phyloP scores from a whole-genome alignment of 169 alveolate species.

The Plasmodium berghei region DNA sequence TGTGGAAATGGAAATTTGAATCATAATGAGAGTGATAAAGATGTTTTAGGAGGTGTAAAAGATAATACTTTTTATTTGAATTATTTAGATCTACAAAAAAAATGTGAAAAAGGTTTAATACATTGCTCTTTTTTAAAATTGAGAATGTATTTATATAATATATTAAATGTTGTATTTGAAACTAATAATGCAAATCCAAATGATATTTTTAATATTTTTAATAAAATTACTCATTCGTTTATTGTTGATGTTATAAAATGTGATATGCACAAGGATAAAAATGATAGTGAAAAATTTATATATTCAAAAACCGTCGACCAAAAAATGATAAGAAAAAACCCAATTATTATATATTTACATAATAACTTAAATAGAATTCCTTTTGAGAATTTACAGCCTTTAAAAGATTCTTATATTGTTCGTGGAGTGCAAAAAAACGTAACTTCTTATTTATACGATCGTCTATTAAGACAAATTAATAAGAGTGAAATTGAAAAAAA shows the following conservation, averaged over 20 bases:
- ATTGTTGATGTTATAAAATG: slow-evolving; percentile 45
- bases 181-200: slow-evolving; percentile 7
- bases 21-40: background rate
- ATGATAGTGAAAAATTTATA: slow-evolving; percentile 38
- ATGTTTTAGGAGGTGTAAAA: background rate
- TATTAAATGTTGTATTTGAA: slow-evolving; percentile 68
- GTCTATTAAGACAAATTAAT: slow-evolving; percentile 29
- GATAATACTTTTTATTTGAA: slow-evolving; percentile 30
- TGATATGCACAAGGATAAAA: slow-evolving; percentile 14
- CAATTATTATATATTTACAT: slow-evolving; percentile 56
- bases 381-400: slow-evolving; percentile 68
- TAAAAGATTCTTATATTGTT: slow-evolving; percentile 69
- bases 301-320: slow-evolving; percentile 47
- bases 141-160: slow-evolving; percentile 73
- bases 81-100: slow-evolving; percentile 66
- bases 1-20: too few relatives aligned
- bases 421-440: slow-evolving; percentile 56
- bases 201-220: slow-evolving; percentile 54
- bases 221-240: slow-evolving; percentile 63
- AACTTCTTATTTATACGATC: slow-evolving; percentile 52
- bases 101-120: slow-evolving; percentile 56
- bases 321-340: slow-evolving; percentile 48
- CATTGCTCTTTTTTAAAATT: slow-evolving; percentile 61
- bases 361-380: slow-evolving; percentile 64
- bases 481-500: slow-evolving; percentile 9